Conservation (phyloP, 208 protist species). For the Crithidia mellificae region DNA sequence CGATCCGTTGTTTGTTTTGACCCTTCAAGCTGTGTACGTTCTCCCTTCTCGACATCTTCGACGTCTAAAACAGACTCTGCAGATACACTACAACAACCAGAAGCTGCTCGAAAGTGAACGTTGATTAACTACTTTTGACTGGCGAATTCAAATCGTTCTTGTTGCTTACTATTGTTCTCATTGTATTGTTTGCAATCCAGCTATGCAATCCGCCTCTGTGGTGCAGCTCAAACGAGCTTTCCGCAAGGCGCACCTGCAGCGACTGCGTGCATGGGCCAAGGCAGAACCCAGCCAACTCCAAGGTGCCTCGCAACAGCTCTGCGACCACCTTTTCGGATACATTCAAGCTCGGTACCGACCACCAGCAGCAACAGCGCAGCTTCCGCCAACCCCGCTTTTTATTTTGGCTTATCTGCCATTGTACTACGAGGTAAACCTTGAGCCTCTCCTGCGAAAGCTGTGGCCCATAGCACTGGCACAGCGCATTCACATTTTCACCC, state of each 20-base stretch:
- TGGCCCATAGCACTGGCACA: constrained; percentile 31
- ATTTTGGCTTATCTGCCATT: constrained; percentile 72
- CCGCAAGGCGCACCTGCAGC: constrained; percentile 44
- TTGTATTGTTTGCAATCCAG: too few relatives aligned
- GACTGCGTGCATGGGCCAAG: constrained; percentile 44
- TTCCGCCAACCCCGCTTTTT: constrained; percentile 27
- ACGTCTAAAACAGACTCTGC: too few relatives aligned
- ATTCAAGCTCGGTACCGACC: constrained; percentile 24
- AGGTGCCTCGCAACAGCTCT: constrained; percentile 40
- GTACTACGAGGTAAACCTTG: constrained; percentile 75
- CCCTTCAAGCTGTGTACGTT: too few relatives aligned
- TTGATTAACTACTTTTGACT: too few relatives aligned
- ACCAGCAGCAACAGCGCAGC: background rate
- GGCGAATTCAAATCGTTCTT: too few relatives aligned
- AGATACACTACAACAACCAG: too few relatives aligned
- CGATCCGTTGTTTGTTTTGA: too few relatives aligned
- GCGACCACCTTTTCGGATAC: constrained; percentile 44
- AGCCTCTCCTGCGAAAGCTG: constrained; percentile 56
- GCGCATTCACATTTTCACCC: constrained; percentile 33
- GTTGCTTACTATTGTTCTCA: too few relatives aligned
- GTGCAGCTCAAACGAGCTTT: constrained; percentile 34
- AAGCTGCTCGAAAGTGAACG: too few relatives aligned
- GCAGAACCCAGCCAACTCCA: constrained; percentile 31
- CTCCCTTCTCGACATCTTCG: too few relatives aligned
- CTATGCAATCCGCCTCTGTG: background rate